Base-by-base conservation (phyloP, 176 grass and related monocot species). In the Dendrocalamus sinicus region DNA sequence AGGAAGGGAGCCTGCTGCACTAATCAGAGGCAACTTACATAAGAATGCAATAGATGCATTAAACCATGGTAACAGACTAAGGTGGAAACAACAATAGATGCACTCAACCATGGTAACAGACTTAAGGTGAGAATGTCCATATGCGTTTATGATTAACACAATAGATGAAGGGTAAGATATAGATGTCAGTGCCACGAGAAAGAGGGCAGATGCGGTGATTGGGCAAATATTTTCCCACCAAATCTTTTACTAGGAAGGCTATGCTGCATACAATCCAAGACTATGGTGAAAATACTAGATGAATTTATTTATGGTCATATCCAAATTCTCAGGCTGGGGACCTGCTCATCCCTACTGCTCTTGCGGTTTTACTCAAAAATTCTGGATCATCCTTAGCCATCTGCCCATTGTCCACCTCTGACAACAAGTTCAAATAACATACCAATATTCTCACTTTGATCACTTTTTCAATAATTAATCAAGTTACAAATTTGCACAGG, bases 11-110 rank as follows among this genome's bases (percentile, higher is more conserved):
- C 12, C 74, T 35, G 24, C 12, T 78, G 48, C 23, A 30, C 13
- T n/a, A 78, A 37, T 20, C 44, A 57, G 74, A 35, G 57, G 23
- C 7, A 70, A 22, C 74, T 70, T 70, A 70, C 45, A 85, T 32
- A 77, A 77, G 19, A 74, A 77, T 70, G 35, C 17, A 41, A 72
- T 41, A 71, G 37, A 58, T 46, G 52, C 22, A 47, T 58, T 41
- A 3, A 19, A 71, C 35, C 52, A 54, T 43, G 20, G 12, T 41
- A 81, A 57, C 46, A 39, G 19, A 52, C 28, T 17, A 80, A 67
- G 45, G 23, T 79, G 23, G 14, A 79, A 57, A 57, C 17, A 19
- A n/a, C 10, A 23, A 70, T 24, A 70, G 20, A 43, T 70, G 47
- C 17, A 55, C 15, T 23, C 24, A 30, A 71, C 50, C 52, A 40